These are phyloP conservation scores for Sideroxylon spinosum DNA, from an alignment of 179 eudicot genomes.

Conservation along the genomic window DNA sequence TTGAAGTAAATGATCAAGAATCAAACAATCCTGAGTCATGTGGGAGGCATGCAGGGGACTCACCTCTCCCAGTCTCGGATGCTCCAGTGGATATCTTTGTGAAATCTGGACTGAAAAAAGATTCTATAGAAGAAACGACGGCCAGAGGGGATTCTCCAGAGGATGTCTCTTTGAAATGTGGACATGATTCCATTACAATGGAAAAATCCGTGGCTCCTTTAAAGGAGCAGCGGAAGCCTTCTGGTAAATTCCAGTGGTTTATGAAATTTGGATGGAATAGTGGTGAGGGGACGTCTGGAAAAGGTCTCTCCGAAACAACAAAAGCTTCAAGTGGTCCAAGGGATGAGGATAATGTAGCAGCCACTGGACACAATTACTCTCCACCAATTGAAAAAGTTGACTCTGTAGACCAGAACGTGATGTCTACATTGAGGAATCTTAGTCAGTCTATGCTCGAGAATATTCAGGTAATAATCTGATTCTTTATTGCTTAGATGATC, in stretches of 20 bases:
- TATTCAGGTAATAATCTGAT: slow-evolving; percentile 63
- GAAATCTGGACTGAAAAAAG: slow-evolving; percentile 7
- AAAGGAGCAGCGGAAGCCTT: slow-evolving; percentile 43
- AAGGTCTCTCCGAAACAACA: slow-evolving; percentile 33
- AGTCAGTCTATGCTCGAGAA: slow-evolving; percentile 89
- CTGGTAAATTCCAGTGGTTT: slow-evolving; percentile 77
- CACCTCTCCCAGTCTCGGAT: slow-evolving; percentile 35
- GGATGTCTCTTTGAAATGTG: slow-evolving; percentile 25
- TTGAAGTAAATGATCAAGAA: slow-evolving; percentile 38
- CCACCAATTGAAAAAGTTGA: slow-evolving; percentile 41
- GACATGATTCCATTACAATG: slow-evolving; percentile 23
- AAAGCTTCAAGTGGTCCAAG: slow-evolving; percentile 29
- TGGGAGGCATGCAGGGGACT: slow-evolving; percentile 29
- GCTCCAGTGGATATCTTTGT: slow-evolving; percentile 20
- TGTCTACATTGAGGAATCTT: slow-evolving; percentile 60
- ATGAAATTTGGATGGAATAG: slow-evolving; percentile 64
- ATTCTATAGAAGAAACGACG: neutral
- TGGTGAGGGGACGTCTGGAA: slow-evolving; percentile 55
- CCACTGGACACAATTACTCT: slow-evolving; percentile 24
- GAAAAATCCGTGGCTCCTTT: slow-evolving; percentile 24
- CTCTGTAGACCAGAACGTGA: slow-evolving; percentile 52
- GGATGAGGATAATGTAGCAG: slow-evolving; percentile 25
- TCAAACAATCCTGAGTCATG: slow-evolving; percentile 19
- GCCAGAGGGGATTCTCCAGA: slow-evolving; percentile 23
- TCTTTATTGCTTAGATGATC: neutral